phyloP scores from a whole-genome alignment of 2,329 filamentous ascomycete species.

The Fusarium sp. region DNA sequence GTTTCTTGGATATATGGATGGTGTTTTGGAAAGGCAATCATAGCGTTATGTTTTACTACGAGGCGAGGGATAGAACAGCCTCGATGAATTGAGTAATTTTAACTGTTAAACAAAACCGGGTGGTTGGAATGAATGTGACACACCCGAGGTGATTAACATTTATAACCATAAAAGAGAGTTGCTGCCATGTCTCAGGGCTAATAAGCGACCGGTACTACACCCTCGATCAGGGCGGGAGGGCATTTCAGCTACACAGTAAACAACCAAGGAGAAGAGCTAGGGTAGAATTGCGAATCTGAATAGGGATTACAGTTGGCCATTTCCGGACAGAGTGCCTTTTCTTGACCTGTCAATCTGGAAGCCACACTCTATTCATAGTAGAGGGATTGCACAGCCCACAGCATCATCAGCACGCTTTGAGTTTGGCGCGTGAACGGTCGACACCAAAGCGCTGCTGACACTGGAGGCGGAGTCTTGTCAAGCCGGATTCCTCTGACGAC shows the following conservation, averaged over 20 bases:
- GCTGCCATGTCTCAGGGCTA: background rate
- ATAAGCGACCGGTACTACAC: background rate
- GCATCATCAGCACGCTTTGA: background rate
- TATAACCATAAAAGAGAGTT: background rate
- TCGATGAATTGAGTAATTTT: slow-evolving; percentile 11
- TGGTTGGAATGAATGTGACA: background rate
- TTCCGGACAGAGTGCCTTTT: background rate
- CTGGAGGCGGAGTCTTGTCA: background rate
- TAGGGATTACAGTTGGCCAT: background rate
- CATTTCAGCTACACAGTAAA: background rate
- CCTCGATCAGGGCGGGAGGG: background rate
- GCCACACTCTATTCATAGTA: background rate
- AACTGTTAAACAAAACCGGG: background rate
- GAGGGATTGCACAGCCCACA: background rate
- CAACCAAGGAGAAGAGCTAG: background rate
- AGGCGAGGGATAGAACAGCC: slow-evolving; percentile 18
- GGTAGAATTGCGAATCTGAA: background rate
- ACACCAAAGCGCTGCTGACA: background rate
- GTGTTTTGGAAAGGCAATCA: slow-evolving; percentile 17
- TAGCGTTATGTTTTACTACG: background rate
- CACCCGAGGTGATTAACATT: background rate
- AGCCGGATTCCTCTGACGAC: background rate
- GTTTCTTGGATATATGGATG: background rate
- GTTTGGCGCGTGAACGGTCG: background rate
- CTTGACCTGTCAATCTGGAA: background rate